Conservation (phyloP, 805 yeast species). For the Hanseniaspora vineae region DNA sequence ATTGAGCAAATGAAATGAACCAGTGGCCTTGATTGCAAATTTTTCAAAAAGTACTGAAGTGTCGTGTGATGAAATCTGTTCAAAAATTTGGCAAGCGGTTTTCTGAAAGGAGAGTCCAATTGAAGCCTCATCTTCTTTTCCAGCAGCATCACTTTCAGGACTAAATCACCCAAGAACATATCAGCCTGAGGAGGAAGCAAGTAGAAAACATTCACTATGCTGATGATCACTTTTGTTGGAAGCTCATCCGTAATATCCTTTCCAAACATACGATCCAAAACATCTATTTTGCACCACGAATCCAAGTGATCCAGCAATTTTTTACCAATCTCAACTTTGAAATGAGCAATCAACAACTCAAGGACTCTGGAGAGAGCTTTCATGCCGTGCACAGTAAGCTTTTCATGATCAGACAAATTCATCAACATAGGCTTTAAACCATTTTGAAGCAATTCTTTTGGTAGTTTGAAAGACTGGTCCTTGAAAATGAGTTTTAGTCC, state of each 20-base stretch:
- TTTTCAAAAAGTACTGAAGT: slow-evolving; percentile 51
- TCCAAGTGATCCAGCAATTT: slow-evolving; percentile 83
- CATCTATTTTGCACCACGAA: slow-evolving; percentile 88
- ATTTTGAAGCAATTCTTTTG: slow-evolving; percentile 88
- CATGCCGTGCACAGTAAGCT: slow-evolving; percentile 75
- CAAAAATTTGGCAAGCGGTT: slow-evolving; percentile 78
- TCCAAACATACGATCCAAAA: slow-evolving; percentile 61
- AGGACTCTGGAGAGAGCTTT: slow-evolving; percentile 82
- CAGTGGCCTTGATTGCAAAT: slow-evolving; percentile 55
- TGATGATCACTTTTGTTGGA: slow-evolving; percentile 76
- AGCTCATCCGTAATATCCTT: slow-evolving; percentile 71
- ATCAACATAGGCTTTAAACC: slow-evolving; percentile 92
- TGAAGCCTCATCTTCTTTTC: slow-evolving; percentile 79
- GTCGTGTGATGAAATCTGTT: slow-evolving; percentile 72
- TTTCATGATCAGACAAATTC: slow-evolving; percentile 88
- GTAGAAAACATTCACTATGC: slow-evolving; percentile 84
- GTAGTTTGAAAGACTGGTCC: slow-evolving; percentile 67
- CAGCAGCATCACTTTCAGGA: slow-evolving; percentile 59
- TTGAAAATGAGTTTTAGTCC: slow-evolving; percentile 76
- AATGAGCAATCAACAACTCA: slow-evolving; percentile 79
- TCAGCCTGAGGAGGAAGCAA: slow-evolving; percentile 84
- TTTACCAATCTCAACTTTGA: slow-evolving; percentile 92
- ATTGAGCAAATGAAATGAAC: slow-evolving; percentile 22
- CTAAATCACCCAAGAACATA: slow-evolving; percentile 78
- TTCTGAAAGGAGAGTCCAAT: slow-evolving; percentile 77